Base-by-base conservation (phyloP, 1,139 yeast genomes). In the Cylindricascospora bacillispora region DNA sequence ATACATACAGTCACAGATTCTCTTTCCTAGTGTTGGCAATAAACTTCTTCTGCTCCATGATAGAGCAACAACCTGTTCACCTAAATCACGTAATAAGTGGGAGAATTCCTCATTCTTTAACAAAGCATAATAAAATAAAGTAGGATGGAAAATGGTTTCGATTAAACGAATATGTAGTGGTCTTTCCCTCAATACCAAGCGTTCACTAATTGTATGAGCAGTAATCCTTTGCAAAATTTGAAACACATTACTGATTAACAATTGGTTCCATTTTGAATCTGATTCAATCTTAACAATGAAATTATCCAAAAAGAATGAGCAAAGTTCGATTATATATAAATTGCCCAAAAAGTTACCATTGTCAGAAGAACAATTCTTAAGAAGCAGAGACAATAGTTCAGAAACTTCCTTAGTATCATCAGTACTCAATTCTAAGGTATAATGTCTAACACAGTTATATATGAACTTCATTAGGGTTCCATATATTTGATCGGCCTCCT, bases 41-140 rank as follows among this genome's bases (percentile, higher is more conserved):
- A 85, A 56, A 9, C 80, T 65, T 41, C 93, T 68, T 52, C 95
- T 68, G 0, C 81, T 75, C 32, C 54, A 62, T 1, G 92, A 57
- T 33, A 65, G 63, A 2, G 56, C 45, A 36, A 78, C 56, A 2
- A 75, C 59, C 1, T 69, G 62, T 3, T 44, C 32, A 4, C 69
- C 60, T 32, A 73, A 63, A 3, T 41, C 45, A 2, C 44, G 43
- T 2, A 79, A 40, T 0, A 49, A 36, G 3, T 37, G 40, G 1
- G 55, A 48, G 2, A 61, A 26, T 1, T 26, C 29, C 5, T 19
- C 22, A 12, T 25, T 23, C 9, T 35, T 39, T 1, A 59, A 44
- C 25, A 65, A 33, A 11, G 65, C 26, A 1, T 37, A 37, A 18
- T 7, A 18, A 18, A 18, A 10, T 10, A 18, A 7, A 7, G 21